A percentile compares a stretch with the other conserved stretches of the same genome.
Conservation (phyloP, 176 grass and related monocot genomes). For the Lolium multiflorum region DNA sequence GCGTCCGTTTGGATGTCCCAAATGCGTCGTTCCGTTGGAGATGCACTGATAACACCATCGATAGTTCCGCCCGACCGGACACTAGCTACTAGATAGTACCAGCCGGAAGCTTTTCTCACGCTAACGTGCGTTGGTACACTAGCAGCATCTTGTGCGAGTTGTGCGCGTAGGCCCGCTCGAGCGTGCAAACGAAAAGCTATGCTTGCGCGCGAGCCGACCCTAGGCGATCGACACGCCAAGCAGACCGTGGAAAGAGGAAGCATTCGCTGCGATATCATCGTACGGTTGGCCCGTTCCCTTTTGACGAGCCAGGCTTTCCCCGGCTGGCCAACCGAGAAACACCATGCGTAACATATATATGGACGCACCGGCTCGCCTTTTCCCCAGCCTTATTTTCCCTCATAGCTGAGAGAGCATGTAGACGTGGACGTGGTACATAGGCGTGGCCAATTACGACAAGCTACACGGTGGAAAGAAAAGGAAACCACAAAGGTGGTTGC, state of each 20-base stretch:
- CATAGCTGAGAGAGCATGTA: no score
- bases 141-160: background rate
- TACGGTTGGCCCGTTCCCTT: background rate
- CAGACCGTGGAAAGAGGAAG: no score
- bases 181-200: background rate
- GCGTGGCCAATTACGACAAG: conserved; percentile 42
- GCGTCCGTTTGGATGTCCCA: no score
- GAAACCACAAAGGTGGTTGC: conserved; percentile 37
- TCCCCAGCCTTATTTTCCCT: background rate
- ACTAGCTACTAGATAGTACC: background rate
- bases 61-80: background rate
- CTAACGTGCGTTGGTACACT: background rate
- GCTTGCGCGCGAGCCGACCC: background rate
- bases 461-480: conserved; percentile 28
- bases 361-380: background rate
- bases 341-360: no score
- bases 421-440: background rate
- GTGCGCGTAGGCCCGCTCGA: conserved; percentile 18
- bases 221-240: no score
- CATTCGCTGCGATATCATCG: no score
- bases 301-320: background rate
- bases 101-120: no score
- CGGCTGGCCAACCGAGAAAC: background rate
- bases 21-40: no score
- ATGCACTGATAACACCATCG: no score